phyloP scores from a whole-genome alignment of 345 rosid species.

The Rhodomyrtus tomentosa region DNA sequence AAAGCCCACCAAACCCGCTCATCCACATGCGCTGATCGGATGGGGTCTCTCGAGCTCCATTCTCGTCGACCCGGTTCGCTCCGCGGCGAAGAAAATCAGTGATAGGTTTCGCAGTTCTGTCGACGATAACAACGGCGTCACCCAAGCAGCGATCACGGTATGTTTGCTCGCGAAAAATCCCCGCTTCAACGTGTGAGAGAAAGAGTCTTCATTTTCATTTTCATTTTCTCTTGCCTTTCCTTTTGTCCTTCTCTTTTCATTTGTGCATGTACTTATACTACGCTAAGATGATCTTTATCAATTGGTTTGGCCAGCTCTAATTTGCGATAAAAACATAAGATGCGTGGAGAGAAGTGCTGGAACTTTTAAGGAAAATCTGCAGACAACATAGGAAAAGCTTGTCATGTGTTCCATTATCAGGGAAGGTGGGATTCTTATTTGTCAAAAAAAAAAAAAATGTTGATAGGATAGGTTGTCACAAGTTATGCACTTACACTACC shows the following conservation, averaged over 20 bases:
- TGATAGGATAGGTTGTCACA: neutral
- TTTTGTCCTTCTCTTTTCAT: neutral
- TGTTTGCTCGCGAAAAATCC: neutral
- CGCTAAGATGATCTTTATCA: neutral
- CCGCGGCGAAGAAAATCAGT: conserved; percentile 18
- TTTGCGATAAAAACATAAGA: neutral
- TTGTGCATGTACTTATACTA: neutral
- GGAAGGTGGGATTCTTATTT: no score
- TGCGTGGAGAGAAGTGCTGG: neutral
- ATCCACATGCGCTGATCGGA: neutral
- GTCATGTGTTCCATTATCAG: neutral
- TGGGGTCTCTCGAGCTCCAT: conserved; percentile 35
- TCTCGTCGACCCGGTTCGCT: conserved; percentile 35
- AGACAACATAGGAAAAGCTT: neutral
- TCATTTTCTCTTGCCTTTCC: neutral
- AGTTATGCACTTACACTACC: neutral
- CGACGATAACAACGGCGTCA: neutral
- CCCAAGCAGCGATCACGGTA: neutral
- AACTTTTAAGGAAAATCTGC: neutral
- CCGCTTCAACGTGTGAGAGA: neutral
- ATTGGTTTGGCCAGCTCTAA: neutral
- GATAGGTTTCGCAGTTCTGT: neutral
- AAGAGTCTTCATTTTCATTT: neutral
- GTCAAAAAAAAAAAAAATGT: neutral
- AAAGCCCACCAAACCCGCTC: conserved; percentile 23